Conservation (phyloP, 2,329 filamentous ascomycete species). For the Emmonsia crescens region DNA sequence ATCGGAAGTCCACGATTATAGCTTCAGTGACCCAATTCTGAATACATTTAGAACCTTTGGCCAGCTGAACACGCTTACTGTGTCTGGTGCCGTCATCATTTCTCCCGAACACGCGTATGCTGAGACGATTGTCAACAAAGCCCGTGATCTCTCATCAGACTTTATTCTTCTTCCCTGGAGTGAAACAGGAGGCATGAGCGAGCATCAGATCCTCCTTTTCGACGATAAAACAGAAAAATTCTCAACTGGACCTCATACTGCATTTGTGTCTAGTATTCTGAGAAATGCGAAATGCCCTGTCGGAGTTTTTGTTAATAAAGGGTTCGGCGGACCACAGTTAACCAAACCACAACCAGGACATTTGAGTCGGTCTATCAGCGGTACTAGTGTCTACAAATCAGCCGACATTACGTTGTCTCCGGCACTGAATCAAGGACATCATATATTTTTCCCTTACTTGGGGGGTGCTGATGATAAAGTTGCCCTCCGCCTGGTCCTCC, state of each 20-base stretch:
- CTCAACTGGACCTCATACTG: constrained; percentile 51
- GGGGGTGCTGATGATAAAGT: constrained; percentile 72
- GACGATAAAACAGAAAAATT: constrained; percentile 48
- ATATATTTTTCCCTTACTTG: constrained; percentile 79
- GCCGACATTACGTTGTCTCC: constrained; percentile 49
- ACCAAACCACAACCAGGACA: constrained; percentile 16
- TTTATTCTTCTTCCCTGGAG: constrained; percentile 84
- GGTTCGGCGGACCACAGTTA: constrained; percentile 40
- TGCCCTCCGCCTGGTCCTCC: constrained; percentile 69
- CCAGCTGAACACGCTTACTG: constrained; percentile 69
- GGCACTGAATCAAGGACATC: constrained; percentile 59
- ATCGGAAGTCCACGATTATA: constrained; percentile 65
- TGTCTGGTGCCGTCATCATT: constrained; percentile 70
- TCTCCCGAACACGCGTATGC: constrained; percentile 69
- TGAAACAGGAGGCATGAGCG: constrained; percentile 63
- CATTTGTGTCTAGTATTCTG: constrained; percentile 62
- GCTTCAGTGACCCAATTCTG: constrained; percentile 67
- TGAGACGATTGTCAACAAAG: constrained; percentile 61
- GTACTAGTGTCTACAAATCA: constrained; percentile 49
- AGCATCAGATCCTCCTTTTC: constrained; percentile 45
- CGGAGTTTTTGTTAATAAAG: constrained; percentile 69
- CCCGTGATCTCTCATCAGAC: constrained; percentile 58
- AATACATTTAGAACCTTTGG: constrained; percentile 87
- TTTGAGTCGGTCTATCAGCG: constrained; percentile 43
- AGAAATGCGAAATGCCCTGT: constrained; percentile 54